A percentile compares a stretch with the other conserved stretches of the same genome.
These are phyloP conservation scores for Chionographis japonica DNA, from an alignment of 106 monocot species.

Conservation along the genomic window DNA sequence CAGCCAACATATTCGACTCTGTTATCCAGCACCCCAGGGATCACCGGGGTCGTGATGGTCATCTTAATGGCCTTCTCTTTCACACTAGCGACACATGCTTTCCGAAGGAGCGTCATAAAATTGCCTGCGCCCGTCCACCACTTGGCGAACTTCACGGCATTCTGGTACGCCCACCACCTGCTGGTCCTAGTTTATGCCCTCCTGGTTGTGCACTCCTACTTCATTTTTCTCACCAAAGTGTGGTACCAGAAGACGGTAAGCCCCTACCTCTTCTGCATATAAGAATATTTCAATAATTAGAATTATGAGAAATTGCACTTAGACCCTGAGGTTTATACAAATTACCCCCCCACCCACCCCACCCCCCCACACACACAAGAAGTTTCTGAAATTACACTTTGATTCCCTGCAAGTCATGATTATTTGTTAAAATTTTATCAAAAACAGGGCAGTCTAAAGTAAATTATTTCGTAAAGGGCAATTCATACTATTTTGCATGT, in stretches of 20 bases:
- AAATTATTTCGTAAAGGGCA: too few relatives aligned
- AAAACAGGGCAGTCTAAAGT: too few relatives aligned
- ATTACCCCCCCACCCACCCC: too few relatives aligned
- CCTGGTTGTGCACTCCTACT: conserved; percentile 65
- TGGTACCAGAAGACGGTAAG: conserved; percentile 95
- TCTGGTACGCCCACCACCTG: conserved; percentile 97
- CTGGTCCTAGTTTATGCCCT: conserved; percentile 64
- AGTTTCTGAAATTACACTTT: too few relatives aligned
- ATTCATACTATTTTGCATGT: too few relatives aligned
- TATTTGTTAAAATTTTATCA: too few relatives aligned
- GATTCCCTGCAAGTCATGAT: too few relatives aligned
- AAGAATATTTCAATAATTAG: too few relatives aligned
- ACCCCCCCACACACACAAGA: too few relatives aligned
- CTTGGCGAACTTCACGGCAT: conserved; percentile 92
- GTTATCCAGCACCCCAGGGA: conserved; percentile 48
- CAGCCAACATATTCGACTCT: conserved; percentile 73
- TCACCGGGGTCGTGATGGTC: conserved; percentile 84
- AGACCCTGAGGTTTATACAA: too few relatives aligned
- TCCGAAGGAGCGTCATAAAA: conserved; percentile 79
- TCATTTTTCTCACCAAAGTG: conserved; percentile 74
- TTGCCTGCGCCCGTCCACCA: conserved; percentile 73
- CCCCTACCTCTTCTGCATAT: neutral
- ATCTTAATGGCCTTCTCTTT: conserved; percentile 79
- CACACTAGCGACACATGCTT: conserved; percentile 79
- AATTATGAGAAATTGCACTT: too few relatives aligned